A percentile compares a stretch with the other conserved stretches of the same genome.
Evolutionary conservation across 2,329 filamentous ascomycete species (phyloP).

Genomic region (Penicillium sp.): DNA sequence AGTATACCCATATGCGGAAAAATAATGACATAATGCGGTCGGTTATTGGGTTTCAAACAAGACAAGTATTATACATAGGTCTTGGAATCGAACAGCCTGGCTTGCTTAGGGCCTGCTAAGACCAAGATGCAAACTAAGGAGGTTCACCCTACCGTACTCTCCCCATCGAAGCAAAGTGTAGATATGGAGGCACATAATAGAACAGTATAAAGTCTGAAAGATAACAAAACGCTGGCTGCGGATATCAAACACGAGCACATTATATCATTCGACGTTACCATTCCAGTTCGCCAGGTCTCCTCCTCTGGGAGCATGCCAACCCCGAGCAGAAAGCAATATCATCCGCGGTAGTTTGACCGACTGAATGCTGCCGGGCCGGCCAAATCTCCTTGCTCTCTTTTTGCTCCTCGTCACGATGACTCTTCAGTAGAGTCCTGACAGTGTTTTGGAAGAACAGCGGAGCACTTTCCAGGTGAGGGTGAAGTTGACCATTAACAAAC

Average conservation of each 20-base stretch:
- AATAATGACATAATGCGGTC: not conserved
- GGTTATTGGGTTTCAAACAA: not conserved
- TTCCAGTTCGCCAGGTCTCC: constrained; percentile 8
- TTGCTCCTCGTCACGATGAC: constrained; percentile 46
- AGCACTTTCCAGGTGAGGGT: constrained; percentile 57
- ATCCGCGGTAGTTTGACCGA: constrained; percentile 23
- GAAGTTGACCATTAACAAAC: constrained; percentile 60
- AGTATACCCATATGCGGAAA: constrained; percentile 1
- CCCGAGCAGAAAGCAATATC: constrained; percentile 29
- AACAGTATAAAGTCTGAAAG: not conserved
- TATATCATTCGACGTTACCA: constrained; percentile 7
- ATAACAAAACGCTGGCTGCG: not conserved
- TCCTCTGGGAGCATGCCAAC: constrained; percentile 13
- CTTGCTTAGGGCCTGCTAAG: not conserved
- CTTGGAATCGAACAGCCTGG: not conserved
- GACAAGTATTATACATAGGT: too few species aligned
- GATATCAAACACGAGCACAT: not conserved
- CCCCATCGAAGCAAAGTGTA: not conserved
- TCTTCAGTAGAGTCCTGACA: constrained; percentile 47
- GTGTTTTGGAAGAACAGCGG: constrained; percentile 54
- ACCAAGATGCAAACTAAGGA: not conserved
- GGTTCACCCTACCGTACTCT: not conserved
- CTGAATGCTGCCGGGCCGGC: constrained; percentile 42
- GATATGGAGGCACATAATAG: not conserved
- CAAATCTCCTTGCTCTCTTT: constrained; percentile 48